Evolutionary conservation across 441 rosid species (phyloP), one percentile per base, ranked within the genome.

Genomic region (Aleurites moluccanus): DNA sequence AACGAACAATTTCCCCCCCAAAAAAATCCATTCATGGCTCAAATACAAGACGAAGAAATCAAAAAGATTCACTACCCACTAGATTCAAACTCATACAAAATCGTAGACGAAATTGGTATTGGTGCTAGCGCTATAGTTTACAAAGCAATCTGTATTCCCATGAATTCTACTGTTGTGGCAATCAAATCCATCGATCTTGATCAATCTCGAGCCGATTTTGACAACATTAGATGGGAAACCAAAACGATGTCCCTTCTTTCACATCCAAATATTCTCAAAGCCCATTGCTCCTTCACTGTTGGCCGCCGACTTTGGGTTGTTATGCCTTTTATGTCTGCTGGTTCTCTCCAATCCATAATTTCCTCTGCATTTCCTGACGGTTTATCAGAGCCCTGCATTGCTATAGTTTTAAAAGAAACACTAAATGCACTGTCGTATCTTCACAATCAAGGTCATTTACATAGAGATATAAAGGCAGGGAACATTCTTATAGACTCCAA

Each of bases 241-340:
- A 94, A 92, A 83, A 94, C 88, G 28, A 84, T 92, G 89, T 85
- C 91, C 49, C 91, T 94, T 40, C 86, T 90, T 52, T 86, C 93
- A 25, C 98, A 92, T 75, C 93, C 91, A 1, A 92, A 91, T 42
- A 84, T 94, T 73, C 92, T 94, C 69, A 84, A 84, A 25, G 92
- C 95, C 27, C 89, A 87, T 75, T 92, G 97, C 47, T 92, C 96
- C 7, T 94, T 90, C 88, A 86, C 83, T 10, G 93, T 88, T 9
- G 91, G 79, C 73, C 84, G 81, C 47, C 86, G 82, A 61, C 93
- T 94, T 38, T 92, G 96, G 97, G 93, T 94, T n/a, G 93, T 94
- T 50, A 92, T 91, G 98, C 97, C 97, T 0, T 92, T 94, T 81
- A 91, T 94, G 97, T 88, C 91, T 3, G 88, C 87, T 0, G 97